Base-by-base conservation (phyloP, 495 filamentous ascomycete genomes). In the Tricharina praecox region DNA sequence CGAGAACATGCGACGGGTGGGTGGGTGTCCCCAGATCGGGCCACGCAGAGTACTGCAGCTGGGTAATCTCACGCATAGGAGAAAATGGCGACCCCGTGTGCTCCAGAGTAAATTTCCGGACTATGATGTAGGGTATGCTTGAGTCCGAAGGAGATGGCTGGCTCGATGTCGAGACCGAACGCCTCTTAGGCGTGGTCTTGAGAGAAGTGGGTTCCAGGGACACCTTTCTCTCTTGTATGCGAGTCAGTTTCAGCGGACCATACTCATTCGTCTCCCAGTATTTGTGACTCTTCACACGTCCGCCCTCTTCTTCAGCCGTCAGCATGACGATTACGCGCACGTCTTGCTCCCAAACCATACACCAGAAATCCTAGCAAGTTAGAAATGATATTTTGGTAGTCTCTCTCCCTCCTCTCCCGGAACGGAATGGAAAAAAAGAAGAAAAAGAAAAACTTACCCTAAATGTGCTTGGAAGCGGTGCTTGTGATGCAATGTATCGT, bases 351-450 rank as follows among this genome's bases (percentile, higher is more conserved):
- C 90, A 97, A 36, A 95, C 71, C 18, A 95, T 78, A 37, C 83
- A 85, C 90, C 90, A 97, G 58, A 97, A 97, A 64, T 97, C 90
- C 88, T 93, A 63, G 33, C 48, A 19, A n/a, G n/a, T n/a, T n/a
- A n/a, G n/a, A n/a, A n/a, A n/a, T n/a, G n/a, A n/a, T n/a, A n/a
- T n/a, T n/a, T n/a, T n/a, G n/a, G 20, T 13, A 47, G 45, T 48
- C 41, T 50, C 52, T 20, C 45, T 13, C 11, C 23, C 19, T 18
- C 20, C 41, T 3, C 37, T 40, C 15, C 2, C 9, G 3, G 4
- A 44, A 9, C 41, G 28, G 2, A 2, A 37, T 35, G 23, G 35
- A n/a, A n/a, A n/a, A n/a, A n/a, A n/a, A n/a, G n/a, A n/a, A n/a
- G n/a, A 41, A 16, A 15, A 18, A 18, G 20, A 39, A 21, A 13